Evolutionary conservation across 495 filamentous ascomycete genomes (phyloP), one percentile per base, ranked within the genome.

Genomic region (Clavariopsis aquatica): DNA sequence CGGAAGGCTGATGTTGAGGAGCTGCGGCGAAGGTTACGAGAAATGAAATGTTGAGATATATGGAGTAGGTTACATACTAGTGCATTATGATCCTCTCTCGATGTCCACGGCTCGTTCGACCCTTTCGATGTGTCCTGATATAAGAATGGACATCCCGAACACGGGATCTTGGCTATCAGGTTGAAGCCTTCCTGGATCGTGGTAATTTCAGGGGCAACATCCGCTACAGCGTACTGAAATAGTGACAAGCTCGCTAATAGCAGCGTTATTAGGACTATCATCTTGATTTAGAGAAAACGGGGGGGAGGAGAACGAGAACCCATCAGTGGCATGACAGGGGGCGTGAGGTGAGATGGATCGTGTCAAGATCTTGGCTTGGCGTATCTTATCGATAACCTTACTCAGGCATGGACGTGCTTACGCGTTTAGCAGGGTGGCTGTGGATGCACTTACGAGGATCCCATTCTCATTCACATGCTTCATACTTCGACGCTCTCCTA

Each of bases 81-180:
- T 23, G 57, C 29, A 51, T 66, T 66, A 12, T 60, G 43, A 51
- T 66, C 63, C 15, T 57, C 19, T 27, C 63, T 60, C 56, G 29
- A 6, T 12, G 26, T 46, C 63, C 63, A 66, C 13, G 56, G 56
- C 49, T 36, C 57, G 22, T 66, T 27, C 20, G 38, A n/a, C n/a
- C 63, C 63, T 20, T 54, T 52, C 26, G 52, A 58, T 8, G 63
- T 60, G 28, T 66, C 63, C 41, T 66, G 63, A 26, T 28, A 66
- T 5, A 66, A 36, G 36, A 66, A 66, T 36, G 63, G 63, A 56
- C 63, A 66, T 28, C 49, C 56, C 8, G 31, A 36, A 52, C 63
- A 66, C 10, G 63, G 56, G 2, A 66, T 23, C 28, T 60, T 66
- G 19, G 51, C 56, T 13, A 66, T 60, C 27, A 51, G 19, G 29